A percentile compares a stretch with the other conserved stretches of the same genome.
Conservation (phyloP, 768 basidiomycete genomes). For the Melanogaster broomeanus region DNA sequence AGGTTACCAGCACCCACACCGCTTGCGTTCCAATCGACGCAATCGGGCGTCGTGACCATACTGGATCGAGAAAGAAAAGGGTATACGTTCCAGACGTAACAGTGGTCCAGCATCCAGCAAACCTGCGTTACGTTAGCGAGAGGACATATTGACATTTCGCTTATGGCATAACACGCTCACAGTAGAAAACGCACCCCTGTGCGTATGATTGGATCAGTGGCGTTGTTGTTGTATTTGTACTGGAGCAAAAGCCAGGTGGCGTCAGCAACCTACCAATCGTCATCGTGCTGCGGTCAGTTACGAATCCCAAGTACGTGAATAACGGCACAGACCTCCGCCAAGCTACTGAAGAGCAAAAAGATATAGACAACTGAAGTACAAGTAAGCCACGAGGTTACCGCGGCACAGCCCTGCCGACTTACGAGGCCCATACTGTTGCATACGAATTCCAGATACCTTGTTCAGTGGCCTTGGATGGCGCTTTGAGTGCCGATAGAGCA, state of each 20-base stretch:
- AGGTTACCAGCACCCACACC: conserved; percentile 59
- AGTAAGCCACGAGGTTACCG: conserved; percentile 20
- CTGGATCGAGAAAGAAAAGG: conserved; percentile 62
- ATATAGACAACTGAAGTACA: conserved; percentile 46
- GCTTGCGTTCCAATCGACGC: conserved; percentile 61
- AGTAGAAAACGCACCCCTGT: conserved; percentile 48
- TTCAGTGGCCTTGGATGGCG: conserved; percentile 50
- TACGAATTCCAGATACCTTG: conserved; percentile 46
- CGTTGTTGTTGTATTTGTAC: conserved; percentile 53
- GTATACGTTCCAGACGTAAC: conserved; percentile 52
- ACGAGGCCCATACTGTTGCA: conserved; percentile 58
- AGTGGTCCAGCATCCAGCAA: conserved; percentile 61
- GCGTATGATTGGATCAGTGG: conserved; percentile 46
- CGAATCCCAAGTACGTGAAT: neutral
- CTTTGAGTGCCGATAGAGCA: conserved; percentile 47
- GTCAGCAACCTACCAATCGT: conserved; percentile 52
- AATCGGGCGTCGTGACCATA: conserved; percentile 52
- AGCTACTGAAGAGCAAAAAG: conserved; percentile 48
- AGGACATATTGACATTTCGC: neutral
- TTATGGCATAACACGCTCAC: conserved; percentile 34
- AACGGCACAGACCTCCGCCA: conserved; percentile 43
- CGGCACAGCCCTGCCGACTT: conserved; percentile 17
- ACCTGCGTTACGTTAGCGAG: conserved; percentile 37
- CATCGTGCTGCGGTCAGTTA: conserved; percentile 2
- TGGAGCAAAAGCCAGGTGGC: conserved; percentile 62